These are phyloP conservation scores for Rhizopus microsporus DNA, from an alignment of 371 early-diverging fungal genomes.

Conservation along the genomic window DNA sequence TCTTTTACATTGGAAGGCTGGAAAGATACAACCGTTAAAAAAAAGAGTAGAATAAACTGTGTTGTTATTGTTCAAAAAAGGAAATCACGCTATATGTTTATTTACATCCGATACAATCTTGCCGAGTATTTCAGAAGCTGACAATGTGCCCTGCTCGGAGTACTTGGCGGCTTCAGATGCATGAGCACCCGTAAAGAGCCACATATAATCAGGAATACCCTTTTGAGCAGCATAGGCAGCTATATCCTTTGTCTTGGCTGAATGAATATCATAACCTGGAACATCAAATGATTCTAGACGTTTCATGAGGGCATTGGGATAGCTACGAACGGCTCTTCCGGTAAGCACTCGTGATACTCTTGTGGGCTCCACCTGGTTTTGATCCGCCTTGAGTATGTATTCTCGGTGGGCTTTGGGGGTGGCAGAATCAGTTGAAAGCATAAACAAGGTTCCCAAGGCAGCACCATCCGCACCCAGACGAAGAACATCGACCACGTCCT, in stretches of 20 bases:
- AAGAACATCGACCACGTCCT: conserved; percentile 21
- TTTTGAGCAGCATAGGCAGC: conserved; percentile 27
- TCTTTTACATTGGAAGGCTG: conserved; percentile 14
- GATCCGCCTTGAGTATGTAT: conserved; percentile 19
- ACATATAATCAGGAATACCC: conserved; percentile 34
- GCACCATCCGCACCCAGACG: conserved; percentile 36
- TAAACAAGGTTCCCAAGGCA: conserved; percentile 43
- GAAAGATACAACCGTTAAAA: conserved; percentile 12
- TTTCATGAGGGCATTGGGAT: conserved; percentile 39
- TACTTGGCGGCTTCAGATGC: conserved; percentile 30
- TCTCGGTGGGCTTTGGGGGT: conserved; percentile 34
- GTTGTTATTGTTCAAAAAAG: not conserved
- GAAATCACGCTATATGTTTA: no score
- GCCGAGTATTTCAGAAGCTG: conserved; percentile 29
- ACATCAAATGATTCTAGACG: conserved; percentile 24
- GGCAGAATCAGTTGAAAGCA: conserved; percentile 36
- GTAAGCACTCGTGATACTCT: conserved; percentile 35
- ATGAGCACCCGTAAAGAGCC: conserved; percentile 32
- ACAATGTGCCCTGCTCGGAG: conserved; percentile 36
- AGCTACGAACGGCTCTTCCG: conserved; percentile 39
- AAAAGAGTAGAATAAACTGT: not conserved
- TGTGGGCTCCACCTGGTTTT: conserved; percentile 12
- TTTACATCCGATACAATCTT: conserved; percentile 25
- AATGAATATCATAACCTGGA: conserved; percentile 44
- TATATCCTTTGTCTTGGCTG: conserved; percentile 45